Conservation (phyloP, 2,329 filamentous ascomycete genomes). For the Fusarium sambucinum region DNA sequence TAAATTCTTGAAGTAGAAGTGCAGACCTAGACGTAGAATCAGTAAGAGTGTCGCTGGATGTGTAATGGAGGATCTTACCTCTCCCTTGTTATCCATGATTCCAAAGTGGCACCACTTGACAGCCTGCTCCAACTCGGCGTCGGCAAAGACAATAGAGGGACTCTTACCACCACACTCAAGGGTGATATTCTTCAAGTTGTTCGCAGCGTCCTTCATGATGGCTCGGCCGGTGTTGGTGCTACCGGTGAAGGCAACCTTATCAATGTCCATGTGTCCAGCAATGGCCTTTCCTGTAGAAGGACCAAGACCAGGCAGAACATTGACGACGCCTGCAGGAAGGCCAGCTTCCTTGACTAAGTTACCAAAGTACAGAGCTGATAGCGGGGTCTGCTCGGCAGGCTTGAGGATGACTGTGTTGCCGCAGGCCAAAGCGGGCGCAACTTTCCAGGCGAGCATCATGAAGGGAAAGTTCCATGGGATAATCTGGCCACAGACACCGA, state of each 20-base stretch:
- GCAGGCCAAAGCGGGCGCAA: constrained; percentile 72
- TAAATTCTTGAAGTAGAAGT: constrained; percentile 69
- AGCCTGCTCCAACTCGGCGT: constrained; percentile 70
- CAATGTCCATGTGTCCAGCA: constrained; percentile 71
- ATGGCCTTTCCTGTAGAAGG: constrained; percentile 72
- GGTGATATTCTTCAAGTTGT: constrained; percentile 69
- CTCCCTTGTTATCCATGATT: constrained; percentile 68
- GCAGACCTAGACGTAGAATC: constrained; percentile 59
- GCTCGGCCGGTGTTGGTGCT: constrained; percentile 73
- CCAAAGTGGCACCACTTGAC: constrained; percentile 62
- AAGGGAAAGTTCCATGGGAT: constrained; percentile 64
- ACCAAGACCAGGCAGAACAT: constrained; percentile 75
- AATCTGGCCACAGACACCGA: constrained; percentile 75
- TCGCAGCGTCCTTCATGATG: constrained; percentile 75
- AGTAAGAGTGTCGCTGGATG: neutral
- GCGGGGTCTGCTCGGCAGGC: constrained; percentile 69
- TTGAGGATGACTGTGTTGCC: constrained; percentile 71
- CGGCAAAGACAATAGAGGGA: constrained; percentile 68
- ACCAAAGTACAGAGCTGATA: constrained; percentile 70
- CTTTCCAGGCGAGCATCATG: constrained; percentile 72
- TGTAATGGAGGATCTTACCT: constrained; percentile 52
- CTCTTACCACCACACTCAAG: constrained; percentile 70
- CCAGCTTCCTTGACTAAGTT: constrained; percentile 75
- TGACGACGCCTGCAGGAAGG: constrained; percentile 80
- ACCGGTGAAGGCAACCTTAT: constrained; percentile 79